These are phyloP conservation scores for Tremella fuciformis DNA, from an alignment of 768 basidiomycete species.

Conservation along the genomic window DNA sequence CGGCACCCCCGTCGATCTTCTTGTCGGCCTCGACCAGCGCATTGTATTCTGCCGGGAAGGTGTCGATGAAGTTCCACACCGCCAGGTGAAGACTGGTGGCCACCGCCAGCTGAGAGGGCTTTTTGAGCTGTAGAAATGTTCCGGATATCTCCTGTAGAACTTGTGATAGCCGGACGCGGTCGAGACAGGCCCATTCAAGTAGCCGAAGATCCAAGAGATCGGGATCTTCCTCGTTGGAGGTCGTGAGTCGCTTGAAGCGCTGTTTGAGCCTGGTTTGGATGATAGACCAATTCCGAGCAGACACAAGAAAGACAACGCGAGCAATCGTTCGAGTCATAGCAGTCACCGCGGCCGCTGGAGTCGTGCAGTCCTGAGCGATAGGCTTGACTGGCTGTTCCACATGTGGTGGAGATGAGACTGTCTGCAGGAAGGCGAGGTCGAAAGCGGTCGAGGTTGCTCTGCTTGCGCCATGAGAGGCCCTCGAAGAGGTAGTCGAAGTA, in stretches of 20 bases:
- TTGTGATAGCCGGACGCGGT: slow-evolving; percentile 65
- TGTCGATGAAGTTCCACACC: slow-evolving; percentile 86
- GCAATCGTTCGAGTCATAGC: slow-evolving; percentile 50
- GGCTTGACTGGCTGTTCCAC: slow-evolving; percentile 4
- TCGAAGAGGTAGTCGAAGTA: slow-evolving; percentile 14
- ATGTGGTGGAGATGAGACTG: slow-evolving; percentile 26
- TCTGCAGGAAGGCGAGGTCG: slow-evolving; percentile 17
- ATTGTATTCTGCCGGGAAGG: slow-evolving; percentile 73
- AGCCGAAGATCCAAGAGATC: slow-evolving; percentile 75
- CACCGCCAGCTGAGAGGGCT: slow-evolving; percentile 68
- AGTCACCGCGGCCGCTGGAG: slow-evolving; percentile 11
- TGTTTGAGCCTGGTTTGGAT: slow-evolving; percentile 68
- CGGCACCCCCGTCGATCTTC: slow-evolving; percentile 72
- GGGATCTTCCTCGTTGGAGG: slow-evolving; percentile 58
- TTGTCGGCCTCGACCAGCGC: slow-evolving; percentile 63
- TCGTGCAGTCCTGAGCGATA: slow-evolving; percentile 17
- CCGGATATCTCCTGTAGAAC: slow-evolving; percentile 77
- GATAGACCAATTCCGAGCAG: slow-evolving; percentile 80
- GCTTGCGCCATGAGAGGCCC: slow-evolving; percentile 3
- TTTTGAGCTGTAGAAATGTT: slow-evolving; percentile 75
- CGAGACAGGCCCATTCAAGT: slow-evolving; percentile 72
- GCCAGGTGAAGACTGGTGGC: slow-evolving; percentile 70
- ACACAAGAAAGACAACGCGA: slow-evolving; percentile 78
- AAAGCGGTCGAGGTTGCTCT: slow-evolving; percentile 9
- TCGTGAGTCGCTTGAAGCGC: slow-evolving; percentile 64